These are phyloP conservation scores for Aureobasidium sp. DNA, from an alignment of 2,329 filamentous ascomycete species.

Conservation along the genomic window DNA sequence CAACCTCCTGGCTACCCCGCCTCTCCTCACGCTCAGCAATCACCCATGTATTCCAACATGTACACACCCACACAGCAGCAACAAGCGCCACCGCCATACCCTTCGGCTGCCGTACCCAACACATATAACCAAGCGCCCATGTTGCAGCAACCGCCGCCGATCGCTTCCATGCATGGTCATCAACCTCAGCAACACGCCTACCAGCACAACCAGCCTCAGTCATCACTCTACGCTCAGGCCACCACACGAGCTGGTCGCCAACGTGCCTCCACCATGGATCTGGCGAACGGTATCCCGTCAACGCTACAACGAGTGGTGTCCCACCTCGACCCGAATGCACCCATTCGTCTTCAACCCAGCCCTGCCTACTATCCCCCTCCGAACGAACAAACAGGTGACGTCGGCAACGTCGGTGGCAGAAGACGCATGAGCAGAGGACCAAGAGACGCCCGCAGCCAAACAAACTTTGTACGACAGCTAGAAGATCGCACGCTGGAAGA, in stretches of 20 bases:
- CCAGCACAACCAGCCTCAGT: conserved; percentile 43
- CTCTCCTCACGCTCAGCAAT: conserved; percentile 23
- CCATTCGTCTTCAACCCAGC: conserved; percentile 88
- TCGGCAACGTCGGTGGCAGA: conserved; percentile 62
- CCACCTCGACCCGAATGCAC: conserved; percentile 88
- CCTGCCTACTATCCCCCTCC: conserved; percentile 93
- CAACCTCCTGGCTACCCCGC: conserved; percentile 42
- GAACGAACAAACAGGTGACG: conserved; percentile 65
- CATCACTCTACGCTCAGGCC: conserved; percentile 67
- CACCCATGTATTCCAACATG: conserved; percentile 61
- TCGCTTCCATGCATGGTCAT: conserved; percentile 21
- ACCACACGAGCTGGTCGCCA: conserved; percentile 73
- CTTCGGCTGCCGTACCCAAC: conserved; percentile 35
- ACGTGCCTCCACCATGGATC: conserved; percentile 92
- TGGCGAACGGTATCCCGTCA: conserved; percentile 69
- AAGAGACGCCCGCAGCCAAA: conserved; percentile 43
- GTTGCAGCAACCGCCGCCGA: conserved; percentile 48
- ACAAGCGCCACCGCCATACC: conserved; percentile 67
- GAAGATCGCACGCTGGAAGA: conserved; percentile 94
- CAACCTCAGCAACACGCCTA: conserved; percentile 36
- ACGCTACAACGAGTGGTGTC: conserved; percentile 92
- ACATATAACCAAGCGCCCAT: conserved; percentile 69
- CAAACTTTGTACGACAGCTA: conserved; percentile 89
- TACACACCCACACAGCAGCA: conserved; percentile 62
- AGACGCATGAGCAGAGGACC: conserved; percentile 55